phyloP scores from a whole-genome alignment of 768 basidiomycete genomes.

The Rubroboletus pulcherrimus region DNA sequence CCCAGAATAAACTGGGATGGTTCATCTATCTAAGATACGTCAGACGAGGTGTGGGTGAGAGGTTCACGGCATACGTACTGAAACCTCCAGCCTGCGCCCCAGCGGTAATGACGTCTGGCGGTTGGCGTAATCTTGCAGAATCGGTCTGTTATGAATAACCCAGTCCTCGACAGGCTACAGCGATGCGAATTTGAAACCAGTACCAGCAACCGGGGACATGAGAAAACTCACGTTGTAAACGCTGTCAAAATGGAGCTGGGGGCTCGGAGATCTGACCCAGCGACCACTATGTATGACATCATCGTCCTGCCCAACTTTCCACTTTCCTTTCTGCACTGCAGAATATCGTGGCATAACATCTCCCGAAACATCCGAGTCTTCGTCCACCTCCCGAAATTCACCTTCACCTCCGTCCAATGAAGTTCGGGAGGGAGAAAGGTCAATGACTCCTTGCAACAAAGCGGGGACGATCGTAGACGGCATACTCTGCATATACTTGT shows the following conservation, averaged over 20 bases:
- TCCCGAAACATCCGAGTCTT: neutral
- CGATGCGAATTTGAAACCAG: neutral
- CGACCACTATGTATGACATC: neutral
- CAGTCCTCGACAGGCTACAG: conserved; percentile 20
- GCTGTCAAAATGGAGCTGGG: neutral
- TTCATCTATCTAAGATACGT: conserved; percentile 22
- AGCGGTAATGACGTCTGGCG: conserved; percentile 26
- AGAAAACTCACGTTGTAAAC: conserved; percentile 4
- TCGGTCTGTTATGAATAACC: conserved; percentile 20
- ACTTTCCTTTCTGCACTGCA: conserved; percentile 14
- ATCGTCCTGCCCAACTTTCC: neutral
- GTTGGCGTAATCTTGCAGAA: conserved; percentile 27
- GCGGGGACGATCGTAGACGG: conserved; percentile 15
- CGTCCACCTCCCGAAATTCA: neutral
- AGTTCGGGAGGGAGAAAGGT: neutral
- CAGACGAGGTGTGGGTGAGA: neutral
- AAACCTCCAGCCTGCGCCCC: conserved; percentile 22
- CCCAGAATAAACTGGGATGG: conserved; percentile 25
- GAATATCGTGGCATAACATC: conserved; percentile 2
- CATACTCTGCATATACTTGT: conserved; percentile 1
- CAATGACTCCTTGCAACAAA: conserved; percentile 10
- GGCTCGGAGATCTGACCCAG: neutral
- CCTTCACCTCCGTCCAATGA: neutral
- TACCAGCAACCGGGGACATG: neutral
- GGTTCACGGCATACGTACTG: conserved; percentile 11